Base-by-base conservation (phyloP, 148 eudicot species). In the Silene conica region DNA sequence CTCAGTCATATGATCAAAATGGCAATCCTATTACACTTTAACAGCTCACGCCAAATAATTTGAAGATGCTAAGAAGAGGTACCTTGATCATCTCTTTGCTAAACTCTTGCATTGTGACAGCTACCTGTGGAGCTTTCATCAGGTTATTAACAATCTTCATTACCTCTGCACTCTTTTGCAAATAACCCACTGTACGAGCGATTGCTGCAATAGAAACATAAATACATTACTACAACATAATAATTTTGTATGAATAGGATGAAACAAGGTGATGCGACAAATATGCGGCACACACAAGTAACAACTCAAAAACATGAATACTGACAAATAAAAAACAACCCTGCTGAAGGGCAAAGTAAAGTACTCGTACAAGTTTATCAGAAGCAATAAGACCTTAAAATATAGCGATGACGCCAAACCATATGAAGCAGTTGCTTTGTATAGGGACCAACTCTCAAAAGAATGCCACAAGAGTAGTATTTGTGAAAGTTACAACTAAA, bases 41-140 rank as follows among this genome's bases (percentile, higher is more conserved):
- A 26, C 28, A 26, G 28, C 28, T 21, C 71, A 56, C 66, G 31
- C 23, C 61, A 16, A 62, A n/a, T 10, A 55, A 34, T 1, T 13
- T 12, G 55, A 50, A 50, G 55, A 18, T 8, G 61, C 5, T 67
- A n/a, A 31, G 50, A 66, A 46, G 70, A 73, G 2, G 74, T 84
- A 95, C 98, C 96, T 95, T 95, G 57, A 88, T 86, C 98, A 95
- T 95, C 86, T 95, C 98, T 85, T 92, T 95, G 86, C 86, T 92
- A 77, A 95, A 95, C 75, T 95, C 97, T 80, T 87, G 97, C 98
- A 95, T 95, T 22, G 98, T 95, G 65, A 80, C 84, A 71, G 97
- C 96, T 73, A 92, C 75, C 83, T 90, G 83, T 72, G 98, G 97
- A 70, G 98, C 97, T 84, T 92, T 95, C 97, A 95, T 92, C 46